phyloP scores from a whole-genome alignment of 2,329 filamentous ascomycete genomes.

The Lachnellula occidentalis region DNA sequence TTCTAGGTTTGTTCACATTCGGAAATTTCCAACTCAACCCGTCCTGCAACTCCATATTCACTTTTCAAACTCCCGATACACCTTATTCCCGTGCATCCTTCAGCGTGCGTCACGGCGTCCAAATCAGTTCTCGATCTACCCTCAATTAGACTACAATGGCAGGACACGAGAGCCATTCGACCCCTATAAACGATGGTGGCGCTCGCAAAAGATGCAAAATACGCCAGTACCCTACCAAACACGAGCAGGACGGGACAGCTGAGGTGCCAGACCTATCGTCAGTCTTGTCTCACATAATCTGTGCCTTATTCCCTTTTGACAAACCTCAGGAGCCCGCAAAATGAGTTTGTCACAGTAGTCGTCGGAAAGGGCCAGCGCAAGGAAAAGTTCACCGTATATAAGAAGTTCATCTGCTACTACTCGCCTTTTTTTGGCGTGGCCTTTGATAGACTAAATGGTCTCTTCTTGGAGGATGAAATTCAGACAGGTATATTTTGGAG shows the following conservation, averaged over 20 bases:
- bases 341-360: background rate
- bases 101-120: too few species aligned
- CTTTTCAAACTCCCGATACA: too few species aligned
- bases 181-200: background rate
- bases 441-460: background rate
- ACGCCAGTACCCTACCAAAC: background rate
- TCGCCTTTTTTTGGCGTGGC: background rate
- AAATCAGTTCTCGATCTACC: too few species aligned
- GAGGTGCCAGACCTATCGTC: background rate
- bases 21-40: too few species aligned
- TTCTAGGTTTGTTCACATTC: background rate
- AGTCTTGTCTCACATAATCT: background rate
- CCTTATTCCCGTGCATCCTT: too few species aligned
- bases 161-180: background rate
- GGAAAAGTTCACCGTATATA: background rate
- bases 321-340: background rate
- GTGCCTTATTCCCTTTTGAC: background rate
- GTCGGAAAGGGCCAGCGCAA: background rate
- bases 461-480: background rate
- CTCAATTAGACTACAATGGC: background rate
- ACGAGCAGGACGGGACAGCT: background rate
- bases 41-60: too few species aligned
- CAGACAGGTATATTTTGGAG: background rate
- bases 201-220: background rate
- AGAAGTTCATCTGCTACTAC: background rate